phyloP scores from a whole-genome alignment of 805 yeast genomes.

The Yarrowia osloensis region DNA sequence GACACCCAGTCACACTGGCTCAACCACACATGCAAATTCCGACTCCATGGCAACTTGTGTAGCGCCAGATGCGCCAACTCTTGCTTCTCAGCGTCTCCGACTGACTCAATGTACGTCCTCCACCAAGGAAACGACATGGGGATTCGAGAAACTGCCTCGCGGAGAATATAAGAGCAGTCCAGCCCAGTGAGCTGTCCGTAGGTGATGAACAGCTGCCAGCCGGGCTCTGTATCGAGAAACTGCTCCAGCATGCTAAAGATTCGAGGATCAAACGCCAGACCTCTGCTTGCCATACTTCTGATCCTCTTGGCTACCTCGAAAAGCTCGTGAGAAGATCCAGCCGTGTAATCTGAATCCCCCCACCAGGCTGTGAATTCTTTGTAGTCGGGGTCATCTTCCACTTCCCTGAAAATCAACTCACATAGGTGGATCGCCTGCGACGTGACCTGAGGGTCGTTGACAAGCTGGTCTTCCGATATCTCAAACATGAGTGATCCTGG shows the following conservation, averaged over 20 bases:
- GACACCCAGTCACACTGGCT: slow-evolving; percentile 10
- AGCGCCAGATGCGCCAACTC: background rate
- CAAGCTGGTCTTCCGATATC: background rate
- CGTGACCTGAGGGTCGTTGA: background rate
- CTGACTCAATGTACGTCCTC: slow-evolving; percentile 1
- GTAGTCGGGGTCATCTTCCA: background rate
- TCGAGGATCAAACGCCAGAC: slow-evolving; percentile 7
- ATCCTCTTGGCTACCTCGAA: background rate
- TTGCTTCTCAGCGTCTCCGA: background rate
- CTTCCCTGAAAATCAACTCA: slow-evolving; percentile 15
- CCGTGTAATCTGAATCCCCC: slow-evolving; percentile 8
- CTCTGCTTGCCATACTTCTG: background rate
- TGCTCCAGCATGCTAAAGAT: slow-evolving; percentile 4
- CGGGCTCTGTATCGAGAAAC: slow-evolving; percentile 4
- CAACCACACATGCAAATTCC: slow-evolving; percentile 13
- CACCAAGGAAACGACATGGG: slow-evolving; percentile 4
- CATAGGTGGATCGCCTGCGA: slow-evolving; percentile 1
- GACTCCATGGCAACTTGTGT: slow-evolving; percentile 1
- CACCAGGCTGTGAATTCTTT: slow-evolving; percentile 6
- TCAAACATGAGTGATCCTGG: slow-evolving; percentile 4
- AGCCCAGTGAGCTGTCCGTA: slow-evolving; percentile 5
- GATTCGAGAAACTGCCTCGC: slow-evolving; percentile 7
- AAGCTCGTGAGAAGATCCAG: background rate
- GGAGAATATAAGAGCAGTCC: slow-evolving; percentile 3
- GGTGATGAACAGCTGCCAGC: slow-evolving; percentile 9